Evolutionary conservation across 441 rosid species (phyloP).

Genomic region (Capsella rubella): DNA sequence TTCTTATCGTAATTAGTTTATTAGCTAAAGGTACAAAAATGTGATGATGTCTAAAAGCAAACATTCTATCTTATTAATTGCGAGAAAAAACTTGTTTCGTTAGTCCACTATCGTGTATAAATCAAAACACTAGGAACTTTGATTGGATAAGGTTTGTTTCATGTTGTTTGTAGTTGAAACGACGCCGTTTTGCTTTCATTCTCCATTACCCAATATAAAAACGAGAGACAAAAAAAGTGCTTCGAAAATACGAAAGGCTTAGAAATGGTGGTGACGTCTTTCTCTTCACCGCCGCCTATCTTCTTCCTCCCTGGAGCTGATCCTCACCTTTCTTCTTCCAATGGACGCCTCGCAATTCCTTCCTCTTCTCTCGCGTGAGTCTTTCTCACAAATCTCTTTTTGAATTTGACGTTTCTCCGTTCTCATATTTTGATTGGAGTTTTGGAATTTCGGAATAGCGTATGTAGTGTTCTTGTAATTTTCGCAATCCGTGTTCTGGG

Average conservation of each 20-base stretch:
- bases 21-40: background rate
- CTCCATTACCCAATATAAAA: conserved; percentile 14
- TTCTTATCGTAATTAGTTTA: background rate
- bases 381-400: background rate
- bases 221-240: background rate
- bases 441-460: conserved; percentile 5
- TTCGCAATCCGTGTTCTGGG: conserved; percentile 6
- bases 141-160: conserved; percentile 11
- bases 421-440: background rate
- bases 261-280: conserved; percentile 49
- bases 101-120: background rate
- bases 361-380: conserved; percentile 33
- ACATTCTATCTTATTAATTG: background rate
- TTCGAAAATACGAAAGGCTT: conserved; percentile 40
- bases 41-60: background rate
- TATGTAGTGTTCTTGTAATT: background rate
- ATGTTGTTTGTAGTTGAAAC: background rate
- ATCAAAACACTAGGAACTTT: background rate
- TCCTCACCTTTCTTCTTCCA: conserved; percentile 12
- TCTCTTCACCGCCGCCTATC: conserved; percentile 40
- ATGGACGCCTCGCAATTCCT: background rate
- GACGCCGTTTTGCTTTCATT: conserved; percentile 11
- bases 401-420: conserved; percentile 10
- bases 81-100: background rate
- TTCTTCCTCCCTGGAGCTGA: conserved; percentile 32